A percentile compares a stretch with the other conserved stretches of the same genome.
phyloP scores from a whole-genome alignment of 164 flowering plant genomes.

The Taxillus chinensis region DNA sequence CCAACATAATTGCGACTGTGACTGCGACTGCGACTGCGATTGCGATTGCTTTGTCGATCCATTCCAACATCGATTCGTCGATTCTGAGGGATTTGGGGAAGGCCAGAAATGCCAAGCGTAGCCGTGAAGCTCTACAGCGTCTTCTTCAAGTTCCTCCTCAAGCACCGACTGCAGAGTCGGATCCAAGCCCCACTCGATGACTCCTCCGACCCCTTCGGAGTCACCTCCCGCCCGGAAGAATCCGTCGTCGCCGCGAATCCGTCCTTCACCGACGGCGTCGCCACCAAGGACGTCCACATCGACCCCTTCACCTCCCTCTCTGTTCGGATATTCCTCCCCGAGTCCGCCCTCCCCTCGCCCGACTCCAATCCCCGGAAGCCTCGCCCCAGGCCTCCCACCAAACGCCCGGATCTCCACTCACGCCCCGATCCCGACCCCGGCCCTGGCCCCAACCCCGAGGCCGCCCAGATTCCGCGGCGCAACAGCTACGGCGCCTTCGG shows the following conservation, averaged over 20 bases:
- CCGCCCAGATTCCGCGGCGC: conserved; percentile 15
- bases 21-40: too few species aligned
- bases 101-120: conserved; percentile 61
- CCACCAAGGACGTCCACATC: conserved; percentile 85
- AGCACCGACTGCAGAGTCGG: conserved; percentile 72
- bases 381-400: conserved; percentile 1
- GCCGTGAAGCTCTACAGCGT: conserved; percentile 87
- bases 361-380: conserved; percentile 19
- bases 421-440: conserved; percentile 7
- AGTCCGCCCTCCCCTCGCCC: conserved; percentile 29
- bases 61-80: neutral
- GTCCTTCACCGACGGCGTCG: conserved; percentile 80
- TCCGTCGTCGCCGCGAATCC: conserved; percentile 66
- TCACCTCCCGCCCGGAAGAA: conserved; percentile 78
- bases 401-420: conserved; percentile 4
- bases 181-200: conserved; percentile 31
- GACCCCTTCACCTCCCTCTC: conserved; percentile 36
- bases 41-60: too few species aligned
- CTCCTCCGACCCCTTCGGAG: conserved; percentile 42
- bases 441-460: neutral
- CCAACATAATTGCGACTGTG: too few species aligned
- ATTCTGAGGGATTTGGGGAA: neutral
- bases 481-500: conserved; percentile 30
- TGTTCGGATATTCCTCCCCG: conserved; percentile 39
- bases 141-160: conserved; percentile 73